Percentiles rank a stretch among this genome's conserved stretches.
These are phyloP conservation scores for Scheffersomyces ergatensis DNA, from an alignment of 805 yeast species.

Conservation along the genomic window DNA sequence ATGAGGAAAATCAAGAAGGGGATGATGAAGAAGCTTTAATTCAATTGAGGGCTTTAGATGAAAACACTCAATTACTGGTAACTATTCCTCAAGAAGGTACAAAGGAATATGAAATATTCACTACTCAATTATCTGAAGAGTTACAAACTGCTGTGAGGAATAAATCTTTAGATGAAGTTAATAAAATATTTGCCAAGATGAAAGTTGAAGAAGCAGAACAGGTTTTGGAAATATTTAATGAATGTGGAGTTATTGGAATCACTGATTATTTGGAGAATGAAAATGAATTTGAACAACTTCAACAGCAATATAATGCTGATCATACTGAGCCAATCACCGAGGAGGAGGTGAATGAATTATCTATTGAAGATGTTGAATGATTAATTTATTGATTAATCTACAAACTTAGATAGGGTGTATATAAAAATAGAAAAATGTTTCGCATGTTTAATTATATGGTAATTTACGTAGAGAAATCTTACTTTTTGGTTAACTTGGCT, in stretches of 20 bases:
- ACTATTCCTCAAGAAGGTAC: constrained; percentile 61
- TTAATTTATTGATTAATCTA: constrained; percentile 17
- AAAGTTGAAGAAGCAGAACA: constrained; percentile 77
- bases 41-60: constrained; percentile 87
- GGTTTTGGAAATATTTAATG: constrained; percentile 69
- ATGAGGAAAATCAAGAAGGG: constrained; percentile 18
- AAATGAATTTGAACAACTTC: constrained; percentile 56
- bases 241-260: constrained; percentile 80
- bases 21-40: constrained; percentile 69
- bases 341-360: constrained; percentile 6
- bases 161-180: constrained; percentile 71
- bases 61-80: constrained; percentile 70
- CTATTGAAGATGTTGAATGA: constrained; percentile 20
- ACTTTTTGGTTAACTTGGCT: constrained; percentile 32
- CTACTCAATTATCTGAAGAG: constrained; percentile 48
- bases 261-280: constrained; percentile 75
- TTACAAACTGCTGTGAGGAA: constrained; percentile 80
- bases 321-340: constrained; percentile 3
- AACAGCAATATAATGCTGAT: constrained; percentile 43
- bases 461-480: constrained; percentile 2
- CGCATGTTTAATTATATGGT: background rate
- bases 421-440: background rate
- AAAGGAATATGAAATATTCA: constrained; percentile 55
- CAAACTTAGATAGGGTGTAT: background rate
- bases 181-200: constrained; percentile 74